Evolutionary conservation across 129 eudicot species (phyloP).

Genomic region (Chrysanthemum lavandulifolium): DNA sequence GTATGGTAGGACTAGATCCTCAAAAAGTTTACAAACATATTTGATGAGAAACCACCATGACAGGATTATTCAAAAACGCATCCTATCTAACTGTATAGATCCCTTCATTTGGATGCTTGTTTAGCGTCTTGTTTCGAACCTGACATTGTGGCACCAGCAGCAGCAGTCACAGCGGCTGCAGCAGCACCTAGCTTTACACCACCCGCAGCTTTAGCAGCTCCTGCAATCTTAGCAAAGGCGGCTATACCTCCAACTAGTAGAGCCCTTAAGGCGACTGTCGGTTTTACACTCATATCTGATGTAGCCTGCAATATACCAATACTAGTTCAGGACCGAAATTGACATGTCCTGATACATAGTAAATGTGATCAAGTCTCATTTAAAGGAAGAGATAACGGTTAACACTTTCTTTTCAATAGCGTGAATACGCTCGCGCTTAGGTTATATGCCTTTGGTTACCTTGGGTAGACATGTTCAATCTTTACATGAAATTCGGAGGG

Average conservation of each 20-base stretch:
- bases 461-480: too few species aligned
- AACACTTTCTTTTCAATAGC: background rate
- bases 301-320: constrained; percentile 32
- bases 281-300: constrained; percentile 62
- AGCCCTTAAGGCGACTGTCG: constrained; percentile 92
- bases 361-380: background rate
- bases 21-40: constrained; percentile 18
- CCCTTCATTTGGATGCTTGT: constrained; percentile 41
- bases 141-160: constrained; percentile 73
- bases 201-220: constrained; percentile 82
- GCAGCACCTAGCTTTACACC: constrained; percentile 82
- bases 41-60: background rate
- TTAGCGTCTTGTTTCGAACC: constrained; percentile 59
- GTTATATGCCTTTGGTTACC: too few species aligned
- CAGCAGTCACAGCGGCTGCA: constrained; percentile 75
- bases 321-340: background rate
- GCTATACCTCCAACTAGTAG: constrained; percentile 88
- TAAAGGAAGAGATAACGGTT: background rate
- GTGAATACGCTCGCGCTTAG: background rate
- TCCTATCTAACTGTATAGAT: constrained; percentile 20
- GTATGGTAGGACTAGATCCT: background rate
- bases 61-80: constrained; percentile 23
- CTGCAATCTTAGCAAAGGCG: constrained; percentile 75
- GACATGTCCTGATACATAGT: background rate
- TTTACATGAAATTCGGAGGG: too few species aligned